phyloP scores from a whole-genome alignment of 768 basidiomycete genomes.

The Hemileccinum impolitum region DNA sequence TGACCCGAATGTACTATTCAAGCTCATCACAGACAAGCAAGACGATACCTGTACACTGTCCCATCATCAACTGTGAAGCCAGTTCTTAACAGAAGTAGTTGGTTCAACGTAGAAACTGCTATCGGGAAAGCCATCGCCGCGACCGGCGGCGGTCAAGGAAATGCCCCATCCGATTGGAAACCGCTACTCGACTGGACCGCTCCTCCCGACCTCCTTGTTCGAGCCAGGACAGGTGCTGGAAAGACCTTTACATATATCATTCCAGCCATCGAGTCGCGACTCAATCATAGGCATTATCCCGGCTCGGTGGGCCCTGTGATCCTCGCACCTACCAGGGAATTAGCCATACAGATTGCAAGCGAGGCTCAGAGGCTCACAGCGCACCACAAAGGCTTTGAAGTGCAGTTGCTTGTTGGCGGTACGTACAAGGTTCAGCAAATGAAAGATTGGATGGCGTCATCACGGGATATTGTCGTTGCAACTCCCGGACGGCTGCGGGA shows the following conservation, averaged over 20 bases:
- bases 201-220: conserved; percentile 73
- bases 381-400: conserved; percentile 62
- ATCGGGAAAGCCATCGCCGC: neutral
- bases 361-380: conserved; percentile 68
- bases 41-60: conserved; percentile 7
- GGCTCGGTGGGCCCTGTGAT: conserved; percentile 67
- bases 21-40: conserved; percentile 2
- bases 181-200: conserved; percentile 7
- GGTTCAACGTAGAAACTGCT: neutral
- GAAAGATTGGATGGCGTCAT: conserved; percentile 56
- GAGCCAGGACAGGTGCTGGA: conserved; percentile 86
- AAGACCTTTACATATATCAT: conserved; percentile 89
- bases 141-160: neutral
- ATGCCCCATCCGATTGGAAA: neutral
- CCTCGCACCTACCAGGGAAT: conserved; percentile 86
- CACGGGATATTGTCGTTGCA: conserved; percentile 80
- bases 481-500: conserved; percentile 89
- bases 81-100: neutral
- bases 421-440: conserved; percentile 62
- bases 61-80: neutral
- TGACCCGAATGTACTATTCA: neutral
- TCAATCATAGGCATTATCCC: conserved; percentile 43
- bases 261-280: conserved; percentile 77
- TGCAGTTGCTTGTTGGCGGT: conserved; percentile 78
- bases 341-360: conserved; percentile 85